Conservation (phyloP, 345 rosid genomes). For the Microthlaspi erraticum region DNA sequence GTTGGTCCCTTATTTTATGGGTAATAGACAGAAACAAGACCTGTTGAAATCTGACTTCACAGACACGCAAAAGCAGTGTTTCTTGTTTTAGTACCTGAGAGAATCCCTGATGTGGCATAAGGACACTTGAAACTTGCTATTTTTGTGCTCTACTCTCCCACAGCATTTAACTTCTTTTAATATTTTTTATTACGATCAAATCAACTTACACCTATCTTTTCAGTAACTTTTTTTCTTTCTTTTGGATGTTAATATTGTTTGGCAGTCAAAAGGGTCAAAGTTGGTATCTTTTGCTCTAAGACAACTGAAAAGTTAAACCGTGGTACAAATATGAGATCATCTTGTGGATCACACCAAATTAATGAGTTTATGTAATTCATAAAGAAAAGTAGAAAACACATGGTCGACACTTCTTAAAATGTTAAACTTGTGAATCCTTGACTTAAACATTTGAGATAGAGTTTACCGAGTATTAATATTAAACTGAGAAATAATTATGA, state of each 20-base stretch:
- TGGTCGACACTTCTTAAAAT: not conserved
- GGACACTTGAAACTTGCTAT: not conserved
- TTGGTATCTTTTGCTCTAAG: not conserved
- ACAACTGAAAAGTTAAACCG: not conserved
- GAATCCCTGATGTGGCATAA: not conserved
- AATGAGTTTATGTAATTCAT: not conserved
- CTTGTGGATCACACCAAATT: not conserved
- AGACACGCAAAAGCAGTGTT: slow-evolving; percentile 39
- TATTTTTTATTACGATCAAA: not conserved
- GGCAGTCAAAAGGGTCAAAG: slow-evolving; percentile 33
- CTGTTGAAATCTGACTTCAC: slow-evolving; percentile 29
- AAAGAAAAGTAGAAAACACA: not conserved
- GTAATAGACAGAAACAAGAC: not conserved
- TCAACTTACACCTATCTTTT: slow-evolving; percentile 10
- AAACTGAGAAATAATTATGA: not conserved
- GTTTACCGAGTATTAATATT: not conserved
- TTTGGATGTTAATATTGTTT: not conserved
- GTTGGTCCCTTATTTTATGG: not conserved
- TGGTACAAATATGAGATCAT: slow-evolving; percentile 28
- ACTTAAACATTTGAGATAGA: not conserved
- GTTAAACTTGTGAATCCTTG: not conserved
- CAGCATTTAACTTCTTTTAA: not conserved
- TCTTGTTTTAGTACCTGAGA: slow-evolving; percentile 29
- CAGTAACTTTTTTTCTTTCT: not conserved
- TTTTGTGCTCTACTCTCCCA: not conserved